Evolutionary conservation across 257 asterid genomes (phyloP), one percentile per base, ranked within the genome.

Genomic region (Nemophila menziesii): DNA sequence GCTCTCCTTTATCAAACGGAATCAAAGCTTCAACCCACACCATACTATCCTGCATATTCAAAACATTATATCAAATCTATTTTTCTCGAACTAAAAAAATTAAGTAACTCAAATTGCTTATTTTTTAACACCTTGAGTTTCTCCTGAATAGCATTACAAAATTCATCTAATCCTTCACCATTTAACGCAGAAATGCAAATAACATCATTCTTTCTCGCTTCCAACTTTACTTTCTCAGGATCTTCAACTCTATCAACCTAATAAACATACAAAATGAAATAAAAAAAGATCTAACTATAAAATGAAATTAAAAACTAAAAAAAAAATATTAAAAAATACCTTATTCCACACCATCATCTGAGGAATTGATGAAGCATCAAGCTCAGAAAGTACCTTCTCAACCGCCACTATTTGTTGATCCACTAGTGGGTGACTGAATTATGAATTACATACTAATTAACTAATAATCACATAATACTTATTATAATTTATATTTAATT

Each of bases 11-110:
- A 61, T 84, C 92, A 49, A 89, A 89, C 1, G 98, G 98, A 46
- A 89, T 78, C 66, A 89, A 60, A 57, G 95, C 98, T 74, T 89
- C 98, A 49, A 89, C 76, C 98, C 95, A 84, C 27, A 89, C 94
- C 98, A 89, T 84, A 48, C 63, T 66, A 71, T 89, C 94, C 98
- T 89, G 51, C 41, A n/a, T n/a, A n/a, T n/a, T 18, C 12, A 39
- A 55, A 44, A 13, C 29, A 36, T 29, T 18, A 33, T 54, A 29
- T 54, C 5, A 1, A 2, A 29, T 29, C 36, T 29, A 29, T 29
- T 29, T 29, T 29, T 29, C 8, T 29, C 12, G 36, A 7, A 29
- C 36, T 29, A 13, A 10, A 39, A 49, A 9, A 22, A 20, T 2
- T 24, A n/a, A 36, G 33, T n/a, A n/a, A n/a, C n/a, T n/a, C n/a